These are phyloP conservation scores for Kluyveromyces marxianus DNA, from an alignment of 1,139 yeast species.

Conservation along the genomic window DNA sequence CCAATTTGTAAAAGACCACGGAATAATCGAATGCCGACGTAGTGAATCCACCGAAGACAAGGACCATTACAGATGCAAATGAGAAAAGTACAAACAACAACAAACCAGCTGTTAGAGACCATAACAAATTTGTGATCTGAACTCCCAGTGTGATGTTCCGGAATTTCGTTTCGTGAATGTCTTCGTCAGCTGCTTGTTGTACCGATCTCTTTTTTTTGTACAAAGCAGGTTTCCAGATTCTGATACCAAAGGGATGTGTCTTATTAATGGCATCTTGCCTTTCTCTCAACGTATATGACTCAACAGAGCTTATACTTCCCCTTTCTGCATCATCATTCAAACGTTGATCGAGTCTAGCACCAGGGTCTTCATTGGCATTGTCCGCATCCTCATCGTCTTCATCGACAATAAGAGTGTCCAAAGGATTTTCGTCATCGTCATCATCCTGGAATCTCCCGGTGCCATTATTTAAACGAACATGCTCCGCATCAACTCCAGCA, in stretches of 20 bases:
- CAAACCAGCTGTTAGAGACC: constrained; percentile 71
- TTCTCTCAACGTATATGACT: constrained; percentile 82
- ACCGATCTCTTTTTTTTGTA: constrained; percentile 91
- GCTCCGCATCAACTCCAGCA: neutral
- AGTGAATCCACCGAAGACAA: constrained; percentile 43
- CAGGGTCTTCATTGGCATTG: constrained; percentile 20
- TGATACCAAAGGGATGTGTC: constrained; percentile 96
- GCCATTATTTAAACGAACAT: neutral
- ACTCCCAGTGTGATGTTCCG: constrained; percentile 54
- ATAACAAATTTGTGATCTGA: constrained; percentile 60
- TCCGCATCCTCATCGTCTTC: constrained; percentile 13
- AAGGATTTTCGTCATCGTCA: neutral
- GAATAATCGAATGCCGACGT: constrained; percentile 50
- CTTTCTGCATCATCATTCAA: constrained; percentile 29
- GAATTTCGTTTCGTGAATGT: constrained; percentile 66
- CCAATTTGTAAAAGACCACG: constrained; percentile 52
- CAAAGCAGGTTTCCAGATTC: constrained; percentile 97
- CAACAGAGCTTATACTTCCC: constrained; percentile 52
- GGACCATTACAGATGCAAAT: constrained; percentile 38
- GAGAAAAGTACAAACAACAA: constrained; percentile 47
- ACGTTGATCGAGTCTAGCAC: constrained; percentile 14
- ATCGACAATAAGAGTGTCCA: neutral
- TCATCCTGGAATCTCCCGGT: neutral
- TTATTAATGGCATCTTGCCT: constrained; percentile 94
- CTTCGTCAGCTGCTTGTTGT: constrained; percentile 85